Percentiles rank a stretch among this genome's conserved stretches.
Evolutionary conservation across 2,329 filamentous ascomycete species (phyloP).

Genomic region (Diaporthe ampelina): DNA sequence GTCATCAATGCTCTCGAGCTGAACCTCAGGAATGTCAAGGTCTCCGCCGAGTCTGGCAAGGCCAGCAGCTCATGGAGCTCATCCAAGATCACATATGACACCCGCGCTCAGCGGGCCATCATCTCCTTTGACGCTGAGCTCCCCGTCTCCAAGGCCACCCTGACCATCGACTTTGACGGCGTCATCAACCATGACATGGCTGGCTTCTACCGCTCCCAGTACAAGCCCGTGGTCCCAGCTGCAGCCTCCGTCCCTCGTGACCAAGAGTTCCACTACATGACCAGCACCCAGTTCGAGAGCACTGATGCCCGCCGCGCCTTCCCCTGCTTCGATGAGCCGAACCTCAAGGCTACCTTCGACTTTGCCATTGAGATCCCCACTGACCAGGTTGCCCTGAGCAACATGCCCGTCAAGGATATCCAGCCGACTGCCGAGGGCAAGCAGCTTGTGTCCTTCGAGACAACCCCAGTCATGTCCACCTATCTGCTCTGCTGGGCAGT

Average conservation of each 20-base stretch:
- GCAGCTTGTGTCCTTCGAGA: constrained; percentile 84
- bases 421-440: constrained; percentile 72
- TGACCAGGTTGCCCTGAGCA: constrained; percentile 90
- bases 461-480: constrained; percentile 91
- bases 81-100: constrained; percentile 82
- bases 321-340: constrained; percentile 98
- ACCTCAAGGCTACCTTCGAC: constrained; percentile 96
- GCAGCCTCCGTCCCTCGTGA: constrained; percentile 84
- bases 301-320: constrained; percentile 96
- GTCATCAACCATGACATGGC: constrained; percentile 95
- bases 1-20: constrained; percentile 89
- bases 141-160: constrained; percentile 76
- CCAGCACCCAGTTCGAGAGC: constrained; percentile 97
- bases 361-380: constrained; percentile 92
- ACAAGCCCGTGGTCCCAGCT: constrained; percentile 82
- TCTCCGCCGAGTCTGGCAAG: constrained; percentile 71
- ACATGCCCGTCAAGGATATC: constrained; percentile 89
- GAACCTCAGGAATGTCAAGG: constrained; percentile 76
- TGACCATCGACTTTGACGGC: constrained; percentile 75
- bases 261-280: constrained; percentile 77
- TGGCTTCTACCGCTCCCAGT: constrained; percentile 89
- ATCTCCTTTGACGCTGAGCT: constrained; percentile 81
- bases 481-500: constrained; percentile 94
- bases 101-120: constrained; percentile 85
- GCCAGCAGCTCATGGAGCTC: constrained; percentile 70